phyloP scores from a whole-genome alignment of 805 yeast species.

The Dipodascus albidus region DNA sequence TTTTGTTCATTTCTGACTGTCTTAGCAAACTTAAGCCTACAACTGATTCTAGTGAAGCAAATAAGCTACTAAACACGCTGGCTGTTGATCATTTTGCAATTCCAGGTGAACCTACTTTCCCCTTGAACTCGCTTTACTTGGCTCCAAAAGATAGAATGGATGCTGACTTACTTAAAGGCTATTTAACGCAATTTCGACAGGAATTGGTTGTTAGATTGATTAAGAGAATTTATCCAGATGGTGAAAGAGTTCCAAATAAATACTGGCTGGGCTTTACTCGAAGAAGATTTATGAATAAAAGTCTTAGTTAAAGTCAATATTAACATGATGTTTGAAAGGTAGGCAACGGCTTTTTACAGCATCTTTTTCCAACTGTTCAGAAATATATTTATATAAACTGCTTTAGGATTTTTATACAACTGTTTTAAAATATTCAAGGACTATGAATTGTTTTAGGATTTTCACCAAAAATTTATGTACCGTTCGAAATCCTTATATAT shows the following conservation, averaged over 20 bases:
- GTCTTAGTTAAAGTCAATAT: constrained; percentile 30
- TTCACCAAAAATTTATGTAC: too few relatives aligned
- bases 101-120: constrained; percentile 95
- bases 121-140: constrained; percentile 66
- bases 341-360: background rate
- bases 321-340: background rate
- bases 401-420: too few relatives aligned
- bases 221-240: constrained; percentile 57
- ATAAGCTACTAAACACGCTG: constrained; percentile 56
- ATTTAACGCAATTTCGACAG: constrained; percentile 89
- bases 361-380: too few relatives aligned
- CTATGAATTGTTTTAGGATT: too few relatives aligned
- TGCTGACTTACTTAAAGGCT: constrained; percentile 66
- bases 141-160: constrained; percentile 69
- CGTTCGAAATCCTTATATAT: too few relatives aligned
- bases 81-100: constrained; percentile 79
- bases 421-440: too few relatives aligned
- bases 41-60: constrained; percentile 32
- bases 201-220: constrained; percentile 77
- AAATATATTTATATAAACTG: too few relatives aligned
- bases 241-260: constrained; percentile 55
- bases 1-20: constrained; percentile 79
- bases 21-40: constrained; percentile 47
- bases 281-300: constrained; percentile 91
- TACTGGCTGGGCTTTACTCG: constrained; percentile 94